Percentiles rank a stretch among this genome's conserved stretches.
Evolutionary conservation across 768 basidiomycete genomes (phyloP).

Genomic region (Leccinum longicurvipes): DNA sequence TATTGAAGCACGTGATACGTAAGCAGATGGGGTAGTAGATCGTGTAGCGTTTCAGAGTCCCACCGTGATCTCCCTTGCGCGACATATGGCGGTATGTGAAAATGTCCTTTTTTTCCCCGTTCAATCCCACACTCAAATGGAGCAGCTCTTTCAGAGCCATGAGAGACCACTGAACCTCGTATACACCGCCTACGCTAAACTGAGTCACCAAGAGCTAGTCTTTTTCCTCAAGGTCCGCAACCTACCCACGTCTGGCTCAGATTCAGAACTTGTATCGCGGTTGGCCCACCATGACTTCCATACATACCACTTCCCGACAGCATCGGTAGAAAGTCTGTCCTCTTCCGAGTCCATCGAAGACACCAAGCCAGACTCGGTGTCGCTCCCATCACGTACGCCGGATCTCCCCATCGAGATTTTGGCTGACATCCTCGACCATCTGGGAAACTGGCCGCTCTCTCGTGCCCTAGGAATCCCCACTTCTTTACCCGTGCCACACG

Average conservation of each 20-base stretch:
- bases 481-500: constrained; percentile 56
- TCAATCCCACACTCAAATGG: constrained; percentile 23
- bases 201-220: constrained; percentile 64
- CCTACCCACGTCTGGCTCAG: constrained; percentile 61
- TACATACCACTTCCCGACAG: constrained; percentile 56
- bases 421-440: constrained; percentile 70
- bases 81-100: constrained; percentile 41
- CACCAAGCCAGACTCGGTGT: constrained; percentile 21
- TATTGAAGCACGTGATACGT: constrained; percentile 4
- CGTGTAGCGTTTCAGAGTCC: neutral
- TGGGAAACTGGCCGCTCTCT: constrained; percentile 83
- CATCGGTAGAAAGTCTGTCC: constrained; percentile 29
- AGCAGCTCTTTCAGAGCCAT: constrained; percentile 15
- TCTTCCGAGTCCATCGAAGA: constrained; percentile 20
- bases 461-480: constrained; percentile 76
- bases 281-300: constrained; percentile 75
- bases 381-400: constrained; percentile 38
- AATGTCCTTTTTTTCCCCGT: neutral
- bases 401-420: constrained; percentile 77
- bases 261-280: constrained; percentile 63
- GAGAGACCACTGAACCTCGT: constrained; percentile 42
- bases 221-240: constrained; percentile 74
- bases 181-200: constrained; percentile 64
- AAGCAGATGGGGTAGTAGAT: neutral
- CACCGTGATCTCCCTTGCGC: neutral